Percentiles rank a stretch among this genome's conserved stretches.
Evolutionary conservation across 352 stramenopile genomes (phyloP).

Genomic region (Globisporangium paroecandrum): DNA sequence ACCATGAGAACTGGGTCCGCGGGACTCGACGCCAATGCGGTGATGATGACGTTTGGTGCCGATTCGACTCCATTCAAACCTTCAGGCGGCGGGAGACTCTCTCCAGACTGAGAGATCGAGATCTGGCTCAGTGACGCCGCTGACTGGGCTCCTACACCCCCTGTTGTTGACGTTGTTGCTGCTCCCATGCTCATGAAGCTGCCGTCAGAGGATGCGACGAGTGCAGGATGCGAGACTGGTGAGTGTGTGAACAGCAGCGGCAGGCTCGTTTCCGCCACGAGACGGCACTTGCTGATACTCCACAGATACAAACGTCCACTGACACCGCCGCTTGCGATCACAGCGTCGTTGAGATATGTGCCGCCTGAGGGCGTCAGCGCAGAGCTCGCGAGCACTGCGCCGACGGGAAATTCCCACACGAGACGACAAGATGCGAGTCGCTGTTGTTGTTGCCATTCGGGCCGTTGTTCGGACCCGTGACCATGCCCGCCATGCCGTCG

Average conservation of each 20-base stretch:
- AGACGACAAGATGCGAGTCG: slow-evolving; percentile 33
- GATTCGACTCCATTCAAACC: background rate
- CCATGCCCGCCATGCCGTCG: slow-evolving; percentile 16
- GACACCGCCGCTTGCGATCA: slow-evolving; percentile 52
- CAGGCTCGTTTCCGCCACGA: slow-evolving; percentile 38
- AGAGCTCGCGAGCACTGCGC: slow-evolving; percentile 39
- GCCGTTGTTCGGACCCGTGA: background rate
- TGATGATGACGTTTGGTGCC: slow-evolving; percentile 31
- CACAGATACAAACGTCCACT: slow-evolving; percentile 50
- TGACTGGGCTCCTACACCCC: background rate
- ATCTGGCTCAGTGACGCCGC: slow-evolving; percentile 3
- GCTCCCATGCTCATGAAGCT: background rate
- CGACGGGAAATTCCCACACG: slow-evolving; percentile 48
- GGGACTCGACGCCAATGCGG: slow-evolving; percentile 37
- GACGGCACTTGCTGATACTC: slow-evolving; percentile 43
- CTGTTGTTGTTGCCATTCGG: slow-evolving; percentile 1
- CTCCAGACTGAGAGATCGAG: background rate
- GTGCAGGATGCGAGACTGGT: background rate
- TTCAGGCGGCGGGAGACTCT: background rate
- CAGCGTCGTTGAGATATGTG: slow-evolving; percentile 33
- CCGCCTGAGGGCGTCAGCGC: slow-evolving; percentile 57
- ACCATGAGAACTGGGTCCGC: slow-evolving; percentile 61
- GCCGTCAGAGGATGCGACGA: background rate
- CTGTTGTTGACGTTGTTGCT: background rate
- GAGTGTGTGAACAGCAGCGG: slow-evolving; percentile 32